phyloP scores from a whole-genome alignment of 108 stramenopile genomes.

The Pseudonitzschia multistriata region DNA sequence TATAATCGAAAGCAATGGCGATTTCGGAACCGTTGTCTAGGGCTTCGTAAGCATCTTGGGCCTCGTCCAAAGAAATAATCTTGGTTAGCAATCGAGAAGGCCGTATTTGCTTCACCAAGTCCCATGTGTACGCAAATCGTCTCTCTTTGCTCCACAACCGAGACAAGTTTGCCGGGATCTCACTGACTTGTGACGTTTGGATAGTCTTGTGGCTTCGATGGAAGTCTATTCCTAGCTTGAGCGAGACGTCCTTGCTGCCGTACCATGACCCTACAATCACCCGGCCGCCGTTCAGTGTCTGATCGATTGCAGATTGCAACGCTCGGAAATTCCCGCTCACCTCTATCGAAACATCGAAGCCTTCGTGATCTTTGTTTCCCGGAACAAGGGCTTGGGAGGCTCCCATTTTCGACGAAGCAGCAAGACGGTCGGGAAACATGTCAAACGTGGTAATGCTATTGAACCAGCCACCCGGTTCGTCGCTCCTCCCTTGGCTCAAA shows the following conservation, averaged over 20 bases:
- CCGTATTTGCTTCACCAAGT: constrained; percentile 58
- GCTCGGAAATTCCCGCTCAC: constrained; percentile 83
- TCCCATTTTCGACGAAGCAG: constrained; percentile 63
- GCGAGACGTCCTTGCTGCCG: constrained; percentile 63
- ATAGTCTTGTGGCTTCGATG: constrained; percentile 89
- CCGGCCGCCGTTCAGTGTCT: constrained; percentile 72
- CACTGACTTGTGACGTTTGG: constrained; percentile 84
- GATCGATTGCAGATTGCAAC: constrained; percentile 84
- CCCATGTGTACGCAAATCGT: constrained; percentile 84
- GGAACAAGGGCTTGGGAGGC: constrained; percentile 79
- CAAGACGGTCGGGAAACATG: constrained; percentile 71
- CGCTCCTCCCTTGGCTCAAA: constrained; percentile 23
- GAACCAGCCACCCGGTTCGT: constrained; percentile 19
- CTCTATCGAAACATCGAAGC: constrained; percentile 89
- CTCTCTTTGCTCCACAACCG: constrained; percentile 85
- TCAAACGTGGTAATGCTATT: constrained; percentile 72
- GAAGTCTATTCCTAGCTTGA: constrained; percentile 90
- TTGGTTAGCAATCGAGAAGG: constrained; percentile 80
- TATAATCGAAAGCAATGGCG: constrained; percentile 67
- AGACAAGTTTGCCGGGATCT: constrained; percentile 56
- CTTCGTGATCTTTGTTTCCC: constrained; percentile 23
- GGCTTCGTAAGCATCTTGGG: constrained; percentile 68
- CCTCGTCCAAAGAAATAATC: constrained; percentile 42
- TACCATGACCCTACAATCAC: constrained; percentile 90
- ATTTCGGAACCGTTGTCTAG: constrained; percentile 66